phyloP scores from a whole-genome alignment of 148 eudicot species.

The Rhododendron mucronatum region DNA sequence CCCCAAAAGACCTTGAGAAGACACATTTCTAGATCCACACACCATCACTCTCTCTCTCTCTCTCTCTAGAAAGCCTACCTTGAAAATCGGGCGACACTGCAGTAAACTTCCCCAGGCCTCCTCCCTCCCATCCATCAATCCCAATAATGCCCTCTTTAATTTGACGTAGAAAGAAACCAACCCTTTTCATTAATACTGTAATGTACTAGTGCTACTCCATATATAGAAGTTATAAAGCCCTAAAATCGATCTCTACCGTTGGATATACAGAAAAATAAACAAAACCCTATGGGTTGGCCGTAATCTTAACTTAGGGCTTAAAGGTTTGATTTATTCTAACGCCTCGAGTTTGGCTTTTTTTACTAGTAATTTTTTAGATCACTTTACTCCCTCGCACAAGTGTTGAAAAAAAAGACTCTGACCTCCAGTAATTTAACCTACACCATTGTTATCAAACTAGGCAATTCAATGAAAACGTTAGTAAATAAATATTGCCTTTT shows the following conservation, averaged over 20 bases:
- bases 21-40: constrained; percentile 37
- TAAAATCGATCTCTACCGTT: background rate
- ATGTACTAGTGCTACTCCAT: background rate
- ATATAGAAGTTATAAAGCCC: background rate
- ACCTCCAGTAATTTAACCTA: background rate
- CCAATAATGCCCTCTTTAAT: constrained; percentile 8
- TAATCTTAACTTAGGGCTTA: too few species aligned
- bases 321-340: too few species aligned
- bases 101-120: background rate
- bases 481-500: background rate
- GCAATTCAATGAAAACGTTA: background rate
- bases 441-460: background rate
- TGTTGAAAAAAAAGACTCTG: too few species aligned
- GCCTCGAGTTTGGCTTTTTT: too few species aligned
- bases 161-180: constrained; percentile 12
- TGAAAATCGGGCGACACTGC: constrained; percentile 21
- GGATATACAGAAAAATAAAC: too few species aligned
- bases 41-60: background rate
- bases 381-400: too few species aligned
- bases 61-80: constrained; percentile 17
- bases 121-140: constrained; percentile 22
- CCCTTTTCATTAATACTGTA: background rate
- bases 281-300: too few species aligned
- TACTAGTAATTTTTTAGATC: too few species aligned
- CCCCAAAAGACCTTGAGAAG: constrained; percentile 42